Base-by-base conservation (phyloP, 139 green algal genomes). In the Penium margaritaceum region DNA sequence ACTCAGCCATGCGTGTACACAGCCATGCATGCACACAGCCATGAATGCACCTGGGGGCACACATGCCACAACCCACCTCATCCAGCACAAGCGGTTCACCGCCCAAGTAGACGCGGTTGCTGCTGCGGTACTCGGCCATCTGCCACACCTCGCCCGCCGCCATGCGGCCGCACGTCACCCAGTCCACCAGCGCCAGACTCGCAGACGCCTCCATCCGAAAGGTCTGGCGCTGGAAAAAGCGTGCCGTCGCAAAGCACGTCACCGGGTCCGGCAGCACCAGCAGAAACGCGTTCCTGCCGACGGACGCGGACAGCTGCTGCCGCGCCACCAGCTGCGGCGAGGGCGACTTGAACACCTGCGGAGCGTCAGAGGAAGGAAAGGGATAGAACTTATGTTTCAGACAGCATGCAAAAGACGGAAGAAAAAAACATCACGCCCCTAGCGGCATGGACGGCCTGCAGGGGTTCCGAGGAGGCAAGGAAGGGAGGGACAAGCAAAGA, bases 111-210 rank as follows among this genome's bases (percentile, higher is more conserved):
- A 79, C 34, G 0, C 66, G 35, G 44, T 81, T 81, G n/a, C 24
- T 34, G 15, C 53, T 77, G 27, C 55, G 30, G 68, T 79, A 82
- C 32, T 30, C 46, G 5, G 74, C 55, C n/a, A 82, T 80, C 27
- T 36, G 27, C 75, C 75, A 82, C 19, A 75, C 68, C 55, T 82
- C 75, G 6, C 46, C 75, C 30, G 54, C 30, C 14, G 63, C 53
- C 5, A 33, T 27, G 17, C 77, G 65, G 4, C 77, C 77, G 5
- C 58, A 51, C 14, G 75, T 82, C 39, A 84, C 14, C 77, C 77
- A 84, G 63, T 84, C 77, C 14, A 84, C 77, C 35, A 77, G 17
- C n/a, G 72, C 63, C 12, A 84, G 64, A 51, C 77, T 84, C 24
- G 30, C 74, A 63, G 55, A 67, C 24, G 53, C 14, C 6, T 29